Evolutionary conservation across 306 rosid genomes (phyloP), one percentile per base, ranked within the genome.

Genomic region (Lablab purpureus): DNA sequence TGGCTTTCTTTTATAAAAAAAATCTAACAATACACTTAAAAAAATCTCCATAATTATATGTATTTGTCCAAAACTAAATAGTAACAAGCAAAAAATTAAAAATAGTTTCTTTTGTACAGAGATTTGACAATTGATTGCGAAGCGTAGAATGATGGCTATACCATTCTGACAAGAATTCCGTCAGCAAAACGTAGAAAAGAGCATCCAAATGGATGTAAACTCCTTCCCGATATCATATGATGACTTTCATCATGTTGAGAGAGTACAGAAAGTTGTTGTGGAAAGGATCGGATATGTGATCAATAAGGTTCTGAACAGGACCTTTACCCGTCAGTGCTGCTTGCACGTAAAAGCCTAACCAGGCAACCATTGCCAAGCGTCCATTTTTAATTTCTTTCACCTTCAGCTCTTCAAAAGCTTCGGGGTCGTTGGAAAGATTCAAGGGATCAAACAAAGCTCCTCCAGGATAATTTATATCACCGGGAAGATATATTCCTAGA

Each of bases 381-480:
- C 99, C 97, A 51, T 92, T 94, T 81, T 94, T 94, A 12, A 94
- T 92, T 87, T 94, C 99, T 81, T 91, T 92, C 73, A 92, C 95
- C 87, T 94, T 94, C 82, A 94, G 87, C 77, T 91, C 99, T 89
- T 91, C 97, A 81, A 92, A 92, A 36, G 92, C 91, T 65, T 78
- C 87, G 46, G 97, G 90, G 74, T 94, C 97, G 68, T 82, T 79
- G 28, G 97, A 88, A 55, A 94, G 88, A 70, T 88, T 91, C 85
- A 94, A 79, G 60, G 99, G 99, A 84, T 94, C 97, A 85, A 94
- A 94, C 83, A 94, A 80, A 55, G 84, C 93, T 77, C 99, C 99
- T 65, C 99, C 99, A 9, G 99, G 99, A 76, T 94, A 94, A 81
- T 94, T 94, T 62, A 94, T 86, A 84, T 94, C 99, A 66, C 99